Conservation (phyloP, 2,329 filamentous ascomycete species). For the Calonectria hongkongensis region DNA sequence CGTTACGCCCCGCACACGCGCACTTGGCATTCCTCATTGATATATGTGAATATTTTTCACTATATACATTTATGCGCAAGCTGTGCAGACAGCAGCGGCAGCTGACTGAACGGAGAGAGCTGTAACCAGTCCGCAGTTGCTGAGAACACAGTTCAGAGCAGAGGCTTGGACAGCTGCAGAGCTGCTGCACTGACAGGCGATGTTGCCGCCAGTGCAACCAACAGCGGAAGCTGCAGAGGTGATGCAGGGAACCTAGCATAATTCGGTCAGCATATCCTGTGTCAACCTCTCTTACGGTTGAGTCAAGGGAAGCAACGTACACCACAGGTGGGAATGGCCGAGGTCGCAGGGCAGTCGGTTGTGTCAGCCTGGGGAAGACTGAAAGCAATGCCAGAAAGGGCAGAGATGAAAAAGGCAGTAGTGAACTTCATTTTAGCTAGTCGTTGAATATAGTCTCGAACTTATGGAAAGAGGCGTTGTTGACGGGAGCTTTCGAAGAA, state of each 20-base stretch:
- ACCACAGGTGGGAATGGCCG: slow-evolving; percentile 48
- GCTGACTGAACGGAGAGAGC: slow-evolving; percentile 43
- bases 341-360: slow-evolving; percentile 45
- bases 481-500: neutral
- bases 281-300: neutral
- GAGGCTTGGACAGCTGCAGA: slow-evolving; percentile 45
- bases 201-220: slow-evolving; percentile 44
- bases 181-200: slow-evolving; percentile 46
- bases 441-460: neutral
- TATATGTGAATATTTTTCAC: neutral
- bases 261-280: slow-evolving; percentile 6
- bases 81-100: slow-evolving; percentile 47
- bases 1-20: neutral
- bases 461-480: neutral
- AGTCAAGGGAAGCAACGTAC: slow-evolving; percentile 27
- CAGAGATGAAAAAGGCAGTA: slow-evolving; percentile 36
- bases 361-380: slow-evolving; percentile 43
- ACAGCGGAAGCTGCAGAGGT: slow-evolving; percentile 44
- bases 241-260: slow-evolving; percentile 41
- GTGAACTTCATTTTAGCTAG: slow-evolving; percentile 42
- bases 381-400: slow-evolving; percentile 39
- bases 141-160: slow-evolving; percentile 43
- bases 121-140: slow-evolving; percentile 42
- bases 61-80: slow-evolving; percentile 39
- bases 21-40: slow-evolving; percentile 4